Conservation (phyloP, 176 grass and related monocot species). For the Alopecurus myosuroides region DNA sequence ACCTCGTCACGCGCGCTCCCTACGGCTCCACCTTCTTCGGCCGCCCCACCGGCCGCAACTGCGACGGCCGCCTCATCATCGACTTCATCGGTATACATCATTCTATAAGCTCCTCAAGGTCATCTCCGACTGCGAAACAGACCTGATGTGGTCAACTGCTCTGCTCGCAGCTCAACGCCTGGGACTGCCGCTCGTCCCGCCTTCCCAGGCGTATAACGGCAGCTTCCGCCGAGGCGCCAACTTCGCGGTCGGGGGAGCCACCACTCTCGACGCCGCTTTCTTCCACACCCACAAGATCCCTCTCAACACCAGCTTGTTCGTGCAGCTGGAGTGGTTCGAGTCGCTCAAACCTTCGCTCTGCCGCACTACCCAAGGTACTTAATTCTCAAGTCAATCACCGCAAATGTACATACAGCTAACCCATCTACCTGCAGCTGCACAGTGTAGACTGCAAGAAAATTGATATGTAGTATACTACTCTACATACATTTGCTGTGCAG, state of each 20-base stretch:
- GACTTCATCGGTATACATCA: conserved; percentile 52
- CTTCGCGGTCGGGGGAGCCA: conserved; percentile 41
- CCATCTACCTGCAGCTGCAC: background rate
- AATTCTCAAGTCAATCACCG: background rate
- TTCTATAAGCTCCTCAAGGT: background rate
- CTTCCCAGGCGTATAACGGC: conserved; percentile 20
- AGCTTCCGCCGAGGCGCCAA: conserved; percentile 40
- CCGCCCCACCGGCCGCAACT: conserved; percentile 44
- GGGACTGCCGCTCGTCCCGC: conserved; percentile 34
- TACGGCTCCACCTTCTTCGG: conserved; percentile 39
- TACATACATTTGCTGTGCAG: background rate
- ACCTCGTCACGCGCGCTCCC: conserved; percentile 25
- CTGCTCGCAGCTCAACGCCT: conserved; percentile 9
- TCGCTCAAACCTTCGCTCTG: conserved; percentile 40
- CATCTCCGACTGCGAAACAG: too few relatives aligned
- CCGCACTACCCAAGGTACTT: conserved; percentile 15
- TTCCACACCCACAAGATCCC: conserved; percentile 23
- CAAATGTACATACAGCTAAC: background rate
- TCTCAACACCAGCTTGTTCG: conserved; percentile 30
- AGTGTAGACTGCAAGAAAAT: background rate
- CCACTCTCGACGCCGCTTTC: conserved; percentile 23
- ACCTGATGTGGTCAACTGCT: background rate
- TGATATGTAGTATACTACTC: background rate
- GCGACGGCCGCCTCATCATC: conserved; percentile 57
- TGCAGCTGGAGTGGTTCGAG: conserved; percentile 50